These are phyloP conservation scores for Barnettozyma sp. DNA, from an alignment of 805 yeast genomes.

Conservation along the genomic window DNA sequence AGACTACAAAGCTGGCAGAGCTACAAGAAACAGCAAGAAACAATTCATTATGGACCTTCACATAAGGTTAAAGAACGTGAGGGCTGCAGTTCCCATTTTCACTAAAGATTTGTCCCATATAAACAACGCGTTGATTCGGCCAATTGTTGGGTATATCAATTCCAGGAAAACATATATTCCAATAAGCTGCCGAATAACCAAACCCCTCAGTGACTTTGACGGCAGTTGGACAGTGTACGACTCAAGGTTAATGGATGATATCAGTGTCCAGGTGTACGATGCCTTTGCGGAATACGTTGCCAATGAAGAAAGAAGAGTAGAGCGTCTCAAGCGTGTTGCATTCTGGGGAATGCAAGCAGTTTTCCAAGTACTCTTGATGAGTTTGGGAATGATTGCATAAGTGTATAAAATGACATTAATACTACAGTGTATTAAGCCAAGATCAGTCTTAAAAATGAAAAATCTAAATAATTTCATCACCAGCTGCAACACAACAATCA, in stretches of 20 bases:
- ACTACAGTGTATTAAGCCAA: too few relatives aligned
- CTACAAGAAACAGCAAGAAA: conserved; percentile 23
- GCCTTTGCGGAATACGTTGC: conserved; percentile 84
- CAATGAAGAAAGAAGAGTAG: conserved; percentile 71
- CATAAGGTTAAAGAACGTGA: conserved; percentile 73
- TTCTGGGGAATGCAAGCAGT: conserved; percentile 88
- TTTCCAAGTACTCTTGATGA: conserved; percentile 74
- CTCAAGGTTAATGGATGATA: conserved; percentile 82
- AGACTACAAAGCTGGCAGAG: conserved; percentile 8
- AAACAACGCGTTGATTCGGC: conserved; percentile 86
- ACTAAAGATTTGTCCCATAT: conserved; percentile 84
- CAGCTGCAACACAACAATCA: too few relatives aligned
- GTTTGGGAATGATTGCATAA: conserved; percentile 62
- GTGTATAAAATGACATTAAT: too few relatives aligned
- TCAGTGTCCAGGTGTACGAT: conserved; percentile 83
- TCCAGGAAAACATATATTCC: conserved; percentile 86
- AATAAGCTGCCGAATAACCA: conserved; percentile 73
- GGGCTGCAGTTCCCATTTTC: conserved; percentile 84
- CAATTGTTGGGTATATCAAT: conserved; percentile 93
- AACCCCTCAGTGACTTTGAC: conserved; percentile 74
- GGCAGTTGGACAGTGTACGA: conserved; percentile 98
- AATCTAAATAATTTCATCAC: too few relatives aligned
- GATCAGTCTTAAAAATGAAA: too few relatives aligned
- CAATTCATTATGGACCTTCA: conserved; percentile 74
- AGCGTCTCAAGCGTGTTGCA: conserved; percentile 75